Evolutionary conservation across 2,329 filamentous ascomycete species (phyloP), one percentile per base, ranked within the genome.

Genomic region (Periconia sp.): DNA sequence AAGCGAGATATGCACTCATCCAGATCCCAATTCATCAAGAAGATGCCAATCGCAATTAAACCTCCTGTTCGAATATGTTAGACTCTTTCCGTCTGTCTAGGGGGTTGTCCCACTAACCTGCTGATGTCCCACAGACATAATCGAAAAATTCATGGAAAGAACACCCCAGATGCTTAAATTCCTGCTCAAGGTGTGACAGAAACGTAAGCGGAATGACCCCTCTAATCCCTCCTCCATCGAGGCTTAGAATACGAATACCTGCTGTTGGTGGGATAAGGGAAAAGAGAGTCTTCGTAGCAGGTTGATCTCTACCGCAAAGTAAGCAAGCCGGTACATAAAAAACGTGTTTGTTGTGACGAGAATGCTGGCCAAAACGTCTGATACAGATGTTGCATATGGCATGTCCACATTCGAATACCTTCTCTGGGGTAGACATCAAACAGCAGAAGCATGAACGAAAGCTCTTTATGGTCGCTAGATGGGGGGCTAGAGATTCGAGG

Each of bases 211-310:
- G 63, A 18, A 68, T 56, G n/a, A 70, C 55, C 0, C 65, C 62
- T 41, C 62, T 53, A 11, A 66, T 47, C 2, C 66, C 64, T 10
- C 72, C 72, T 13, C 72, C 71, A 61, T 77, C 72, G 52, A 77
- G 62, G 50, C 65, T 66, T 9, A 76, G 54, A 17, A 76, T 55
- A 35, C 71, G 52, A 13, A 72, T 53, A 14, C 69, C 62, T 27
- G 68, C 63, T 6, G 72, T 75, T 11, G 64, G 60, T 11, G 72
- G 73, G 11, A 73, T 59, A 6, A 75, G 52, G 15, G 56, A 19
- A 37, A 53, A 55, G 1, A 23, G 61, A 17, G 66, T 61, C 10
- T 54, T 42, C 13, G 44, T 46, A 23, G 49, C 50, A 8, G 53
- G n/a, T 17, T 63, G 42, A 9, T 20, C 19, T 14, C 33, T 50